Conservation (phyloP, 2,329 filamentous ascomycete genomes). For the Verticillium nubilum region DNA sequence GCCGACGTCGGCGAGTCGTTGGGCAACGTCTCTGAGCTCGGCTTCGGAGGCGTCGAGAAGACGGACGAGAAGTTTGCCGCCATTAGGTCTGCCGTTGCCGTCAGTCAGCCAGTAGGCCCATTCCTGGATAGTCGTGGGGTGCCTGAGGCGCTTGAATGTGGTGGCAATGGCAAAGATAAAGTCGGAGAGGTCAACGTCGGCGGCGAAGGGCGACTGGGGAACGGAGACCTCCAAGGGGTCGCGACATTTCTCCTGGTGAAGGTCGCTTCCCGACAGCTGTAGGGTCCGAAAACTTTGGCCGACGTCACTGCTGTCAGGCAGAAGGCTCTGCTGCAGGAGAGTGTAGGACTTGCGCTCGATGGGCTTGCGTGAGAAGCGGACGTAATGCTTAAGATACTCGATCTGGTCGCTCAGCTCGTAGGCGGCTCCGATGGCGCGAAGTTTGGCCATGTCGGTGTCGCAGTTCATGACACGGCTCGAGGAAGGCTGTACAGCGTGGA, state of each 20-base stretch:
- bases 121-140: constrained; percentile 38
- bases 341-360: constrained; percentile 32
- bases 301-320: constrained; percentile 24
- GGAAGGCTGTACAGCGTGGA: constrained; percentile 3
- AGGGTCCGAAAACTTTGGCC: constrained; percentile 26
- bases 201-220: constrained; percentile 33
- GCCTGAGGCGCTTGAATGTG: constrained; percentile 39
- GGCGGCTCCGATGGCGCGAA: constrained; percentile 30
- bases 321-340: constrained; percentile 20
- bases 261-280: constrained; percentile 29
- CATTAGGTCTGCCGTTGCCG: constrained; percentile 40
- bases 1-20: constrained; percentile 31
- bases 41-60: constrained; percentile 39
- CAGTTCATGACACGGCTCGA: constrained; percentile 32
- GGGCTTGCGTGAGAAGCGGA: constrained; percentile 36
- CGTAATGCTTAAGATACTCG: constrained; percentile 42
- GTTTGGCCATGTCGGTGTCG: constrained; percentile 31
- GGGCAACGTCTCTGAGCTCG: constrained; percentile 33
- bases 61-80: constrained; percentile 40
- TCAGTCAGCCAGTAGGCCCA: constrained; percentile 48
- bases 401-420: constrained; percentile 37
- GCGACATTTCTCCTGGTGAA: constrained; percentile 19
- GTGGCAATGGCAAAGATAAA: constrained; percentile 47
- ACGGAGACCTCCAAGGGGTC: constrained; percentile 34
- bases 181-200: constrained; percentile 37